Conservation (phyloP, 441 rosid genomes). For the Syzygium syzygioides region DNA sequence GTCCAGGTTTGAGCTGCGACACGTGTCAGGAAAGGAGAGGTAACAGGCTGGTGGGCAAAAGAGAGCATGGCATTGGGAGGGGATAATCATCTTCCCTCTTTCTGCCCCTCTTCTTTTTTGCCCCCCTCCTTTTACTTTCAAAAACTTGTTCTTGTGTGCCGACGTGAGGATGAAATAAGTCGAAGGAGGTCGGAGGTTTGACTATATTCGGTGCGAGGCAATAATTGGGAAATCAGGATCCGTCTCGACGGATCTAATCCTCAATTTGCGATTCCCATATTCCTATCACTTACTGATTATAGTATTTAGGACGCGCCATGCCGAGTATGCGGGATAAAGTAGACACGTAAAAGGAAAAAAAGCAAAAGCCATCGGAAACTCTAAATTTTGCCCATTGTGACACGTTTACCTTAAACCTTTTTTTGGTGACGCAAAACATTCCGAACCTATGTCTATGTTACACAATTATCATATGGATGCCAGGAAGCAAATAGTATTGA, state of each 20-base stretch:
- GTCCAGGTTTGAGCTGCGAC: neutral
- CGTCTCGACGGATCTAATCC: neutral
- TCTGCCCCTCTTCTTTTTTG: neutral
- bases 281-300: accelerated
- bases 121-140: neutral
- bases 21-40: neutral
- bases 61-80: neutral
- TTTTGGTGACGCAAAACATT: too few relatives aligned
- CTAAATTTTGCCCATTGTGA: too few relatives aligned
- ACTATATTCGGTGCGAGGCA: neutral
- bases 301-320: neutral
- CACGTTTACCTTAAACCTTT: too few relatives aligned
- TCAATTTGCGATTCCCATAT: too few relatives aligned
- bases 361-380: too few relatives aligned
- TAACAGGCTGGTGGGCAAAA: neutral
- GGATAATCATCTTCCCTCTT: neutral
- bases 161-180: neutral
- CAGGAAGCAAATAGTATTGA: too few relatives aligned
- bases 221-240: neutral
- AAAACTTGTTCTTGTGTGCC: neutral
- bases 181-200: neutral
- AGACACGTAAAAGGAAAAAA: neutral
- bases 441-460: too few relatives aligned
- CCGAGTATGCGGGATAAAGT: neutral
- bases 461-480: too few relatives aligned